Evolutionary conservation across 2,329 filamentous ascomycete genomes (phyloP).

Genomic region (Penicillium sp.): DNA sequence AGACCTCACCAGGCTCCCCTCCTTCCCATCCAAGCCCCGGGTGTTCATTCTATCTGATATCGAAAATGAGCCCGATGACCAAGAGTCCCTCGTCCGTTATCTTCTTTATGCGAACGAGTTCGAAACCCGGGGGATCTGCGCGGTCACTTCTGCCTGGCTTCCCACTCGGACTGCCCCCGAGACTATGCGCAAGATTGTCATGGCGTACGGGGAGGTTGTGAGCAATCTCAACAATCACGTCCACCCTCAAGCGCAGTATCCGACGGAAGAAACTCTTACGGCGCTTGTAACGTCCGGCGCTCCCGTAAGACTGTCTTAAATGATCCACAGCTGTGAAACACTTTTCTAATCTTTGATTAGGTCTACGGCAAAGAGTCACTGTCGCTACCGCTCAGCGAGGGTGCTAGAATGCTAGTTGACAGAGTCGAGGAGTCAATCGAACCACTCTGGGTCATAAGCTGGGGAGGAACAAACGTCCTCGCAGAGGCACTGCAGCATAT

Average conservation of each 20-base stretch:
- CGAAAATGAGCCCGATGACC: slow-evolving; percentile 13
- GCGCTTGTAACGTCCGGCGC: slow-evolving; percentile 29
- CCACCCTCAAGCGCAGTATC: slow-evolving; percentile 51
- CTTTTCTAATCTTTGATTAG: no score
- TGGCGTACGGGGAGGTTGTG: slow-evolving; percentile 51
- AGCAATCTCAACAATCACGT: slow-evolving; percentile 57
- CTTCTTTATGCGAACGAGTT: slow-evolving; percentile 55
- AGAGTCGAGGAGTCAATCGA: slow-evolving; percentile 39
- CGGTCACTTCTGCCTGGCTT: slow-evolving; percentile 54
- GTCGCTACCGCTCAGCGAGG: slow-evolving; percentile 45
- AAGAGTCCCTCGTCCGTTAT: slow-evolving; percentile 14
- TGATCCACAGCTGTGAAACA: no score
- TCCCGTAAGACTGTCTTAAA: no score
- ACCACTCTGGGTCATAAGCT: slow-evolving; percentile 58
- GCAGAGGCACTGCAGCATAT: slow-evolving; percentile 54
- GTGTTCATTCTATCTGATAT: slow-evolving; percentile 15
- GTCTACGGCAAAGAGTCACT: slow-evolving; percentile 44
- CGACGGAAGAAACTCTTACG: slow-evolving; percentile 29
- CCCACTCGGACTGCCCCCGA: slow-evolving; percentile 46
- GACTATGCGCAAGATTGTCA: slow-evolving; percentile 50
- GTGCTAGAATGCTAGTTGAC: slow-evolving; percentile 51
- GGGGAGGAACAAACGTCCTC: slow-evolving; percentile 60
- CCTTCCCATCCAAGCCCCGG: slow-evolving; percentile 6
- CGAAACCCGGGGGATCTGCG: slow-evolving; percentile 50
- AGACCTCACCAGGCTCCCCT: no score